Percentiles rank a stretch among this genome's conserved stretches.
These are phyloP conservation scores for Phallus indusiatus DNA, from an alignment of 768 basidiomycete genomes.

Conservation along the genomic window DNA sequence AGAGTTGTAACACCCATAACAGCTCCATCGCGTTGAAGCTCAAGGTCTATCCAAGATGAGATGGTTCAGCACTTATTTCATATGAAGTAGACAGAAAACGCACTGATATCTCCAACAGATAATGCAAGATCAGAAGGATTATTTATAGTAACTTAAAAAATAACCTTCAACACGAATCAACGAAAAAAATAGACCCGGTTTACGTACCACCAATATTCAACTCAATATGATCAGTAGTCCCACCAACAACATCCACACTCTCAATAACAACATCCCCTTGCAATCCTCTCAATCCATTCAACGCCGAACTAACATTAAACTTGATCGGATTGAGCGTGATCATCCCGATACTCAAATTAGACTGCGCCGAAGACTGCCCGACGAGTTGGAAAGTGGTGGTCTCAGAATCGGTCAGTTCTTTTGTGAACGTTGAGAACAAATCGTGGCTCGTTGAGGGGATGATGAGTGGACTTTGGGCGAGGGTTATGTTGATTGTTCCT, in stretches of 20 bases:
- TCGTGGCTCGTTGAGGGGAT: slow-evolving; percentile 38
- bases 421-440: slow-evolving; percentile 49
- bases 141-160: slow-evolving; percentile 40
- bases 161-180: slow-evolving; percentile 3
- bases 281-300: slow-evolving; percentile 54
- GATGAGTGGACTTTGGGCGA: slow-evolving; percentile 42
- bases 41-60: slow-evolving; percentile 36
- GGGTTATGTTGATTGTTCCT: slow-evolving; percentile 57
- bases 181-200: neutral
- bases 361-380: slow-evolving; percentile 50
- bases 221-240: slow-evolving; percentile 46
- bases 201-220: slow-evolving; percentile 49
- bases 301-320: slow-evolving; percentile 55
- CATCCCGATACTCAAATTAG: slow-evolving; percentile 52
- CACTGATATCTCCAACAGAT: slow-evolving; percentile 52
- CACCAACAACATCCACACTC: slow-evolving; percentile 57
- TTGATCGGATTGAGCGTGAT: slow-evolving; percentile 64
- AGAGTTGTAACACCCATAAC: slow-evolving; percentile 52
- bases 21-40: slow-evolving; percentile 41
- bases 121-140: slow-evolving; percentile 65
- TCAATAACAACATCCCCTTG: slow-evolving; percentile 46
- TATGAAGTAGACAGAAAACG: slow-evolving; percentile 17
- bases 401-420: slow-evolving; percentile 41
- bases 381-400: slow-evolving; percentile 42
- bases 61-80: too few species aligned